Conservation (phyloP, 768 basidiomycete species). For the Panellus pusillus region DNA sequence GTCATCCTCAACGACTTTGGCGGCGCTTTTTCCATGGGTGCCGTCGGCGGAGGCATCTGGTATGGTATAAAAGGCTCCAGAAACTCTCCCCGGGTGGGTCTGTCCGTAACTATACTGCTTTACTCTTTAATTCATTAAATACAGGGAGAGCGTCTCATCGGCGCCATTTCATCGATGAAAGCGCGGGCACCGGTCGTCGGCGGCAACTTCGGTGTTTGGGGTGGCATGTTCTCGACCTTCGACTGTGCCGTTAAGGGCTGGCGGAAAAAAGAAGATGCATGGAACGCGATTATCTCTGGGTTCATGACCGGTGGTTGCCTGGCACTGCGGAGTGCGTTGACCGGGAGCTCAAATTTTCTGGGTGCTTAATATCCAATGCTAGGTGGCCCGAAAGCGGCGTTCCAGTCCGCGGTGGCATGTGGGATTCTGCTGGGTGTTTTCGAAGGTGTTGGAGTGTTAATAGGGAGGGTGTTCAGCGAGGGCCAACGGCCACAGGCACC, state of each 20-base stretch:
- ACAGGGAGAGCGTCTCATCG: conserved; percentile 91
- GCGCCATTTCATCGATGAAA: conserved; percentile 95
- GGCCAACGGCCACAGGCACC: conserved; percentile 73
- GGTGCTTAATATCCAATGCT: conserved; percentile 10
- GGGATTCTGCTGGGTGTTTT: conserved; percentile 95
- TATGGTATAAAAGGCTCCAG: conserved; percentile 97
- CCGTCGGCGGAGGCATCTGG: conserved; percentile 97
- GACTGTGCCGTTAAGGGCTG: conserved; percentile 98
- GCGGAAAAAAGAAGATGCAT: conserved; percentile 97
- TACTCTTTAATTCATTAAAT: no score
- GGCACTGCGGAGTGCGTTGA: conserved; percentile 83
- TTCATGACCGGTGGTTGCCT: conserved; percentile 98
- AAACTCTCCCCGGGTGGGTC: conserved; percentile 90
- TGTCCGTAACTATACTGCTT: no score
- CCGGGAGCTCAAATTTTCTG: not conserved
- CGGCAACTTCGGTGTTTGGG: conserved; percentile 95
- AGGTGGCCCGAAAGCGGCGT: conserved; percentile 92
- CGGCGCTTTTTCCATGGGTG: conserved; percentile 97
- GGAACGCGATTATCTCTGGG: conserved; percentile 98
- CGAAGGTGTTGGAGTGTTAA: conserved; percentile 91
- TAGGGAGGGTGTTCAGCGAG: conserved; percentile 83
- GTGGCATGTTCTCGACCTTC: conserved; percentile 98
- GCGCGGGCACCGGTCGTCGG: conserved; percentile 97
- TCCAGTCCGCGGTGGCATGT: conserved; percentile 93
- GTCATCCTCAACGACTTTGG: conserved; percentile 98